Evolutionary conservation across 495 filamentous ascomycete genomes (phyloP).

Genomic region (Talaromyces proteolyticus): DNA sequence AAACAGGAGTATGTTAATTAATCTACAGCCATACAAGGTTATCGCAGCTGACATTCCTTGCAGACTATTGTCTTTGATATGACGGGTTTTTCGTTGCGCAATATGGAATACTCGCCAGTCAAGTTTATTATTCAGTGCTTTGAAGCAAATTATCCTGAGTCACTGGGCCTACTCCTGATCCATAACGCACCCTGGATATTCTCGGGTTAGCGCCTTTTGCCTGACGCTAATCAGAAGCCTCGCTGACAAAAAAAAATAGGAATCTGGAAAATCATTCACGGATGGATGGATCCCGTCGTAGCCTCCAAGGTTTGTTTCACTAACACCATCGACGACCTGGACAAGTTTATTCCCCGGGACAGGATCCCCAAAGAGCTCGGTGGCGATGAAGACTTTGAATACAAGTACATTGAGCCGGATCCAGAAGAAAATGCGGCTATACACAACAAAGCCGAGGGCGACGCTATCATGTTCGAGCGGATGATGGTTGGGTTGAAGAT

Average conservation of each 20-base stretch:
- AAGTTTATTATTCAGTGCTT: slow-evolving; percentile 98
- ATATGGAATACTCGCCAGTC: slow-evolving; percentile 85
- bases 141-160: slow-evolving; percentile 94
- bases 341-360: slow-evolving; percentile 59
- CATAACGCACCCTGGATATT: slow-evolving; percentile 98
- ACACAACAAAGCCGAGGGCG: slow-evolving; percentile 55
- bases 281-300: slow-evolving; percentile 94
- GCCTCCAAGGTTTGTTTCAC: slow-evolving; percentile 92
- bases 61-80: slow-evolving; percentile 89
- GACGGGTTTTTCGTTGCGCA: slow-evolving; percentile 69
- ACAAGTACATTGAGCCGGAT: slow-evolving; percentile 70
- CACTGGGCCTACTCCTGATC: slow-evolving; percentile 75
- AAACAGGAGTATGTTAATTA: slow-evolving; percentile 68
- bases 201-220: slow-evolving; percentile 48
- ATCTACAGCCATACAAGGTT: not conserved
- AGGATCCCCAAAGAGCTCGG: slow-evolving; percentile 73
- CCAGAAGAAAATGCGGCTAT: slow-evolving; percentile 66
- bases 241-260: slow-evolving; percentile 29
- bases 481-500: slow-evolving; percentile 57
- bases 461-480: slow-evolving; percentile 51
- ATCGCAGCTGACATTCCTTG: slow-evolving; percentile 11
- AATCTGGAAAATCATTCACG: slow-evolving; percentile 79
- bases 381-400: slow-evolving; percentile 75
- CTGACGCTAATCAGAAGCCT: not conserved
- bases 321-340: slow-evolving; percentile 66